These are phyloP conservation scores for Tricholoma terreum DNA, from an alignment of 768 basidiomycete genomes.

Conservation along the genomic window DNA sequence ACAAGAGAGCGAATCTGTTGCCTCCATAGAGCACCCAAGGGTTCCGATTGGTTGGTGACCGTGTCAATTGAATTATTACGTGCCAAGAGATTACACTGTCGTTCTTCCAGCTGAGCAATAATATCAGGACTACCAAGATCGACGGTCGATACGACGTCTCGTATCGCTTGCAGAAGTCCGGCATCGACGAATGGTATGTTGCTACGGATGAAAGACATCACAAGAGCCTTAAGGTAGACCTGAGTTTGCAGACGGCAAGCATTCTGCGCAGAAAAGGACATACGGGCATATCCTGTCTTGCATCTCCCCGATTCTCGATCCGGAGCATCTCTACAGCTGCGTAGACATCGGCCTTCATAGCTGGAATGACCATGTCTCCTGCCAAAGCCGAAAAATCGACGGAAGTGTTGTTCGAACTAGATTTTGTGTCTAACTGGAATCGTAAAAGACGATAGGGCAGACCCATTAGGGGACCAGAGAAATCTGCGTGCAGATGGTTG, in stretches of 20 bases:
- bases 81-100: background rate
- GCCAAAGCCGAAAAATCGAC: slow-evolving; percentile 29
- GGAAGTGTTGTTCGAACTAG: slow-evolving; percentile 34
- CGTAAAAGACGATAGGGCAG: slow-evolving; percentile 40
- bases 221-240: slow-evolving; percentile 20
- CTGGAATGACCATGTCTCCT: slow-evolving; percentile 16
- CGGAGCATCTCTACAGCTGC: slow-evolving; percentile 38
- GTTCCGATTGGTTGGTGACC: background rate
- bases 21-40: slow-evolving; percentile 28
- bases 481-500: slow-evolving; percentile 23
- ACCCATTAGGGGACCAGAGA: slow-evolving; percentile 30
- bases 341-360: slow-evolving; percentile 29
- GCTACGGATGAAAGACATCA: slow-evolving; percentile 26
- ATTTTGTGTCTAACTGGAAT: slow-evolving; percentile 43
- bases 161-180: slow-evolving; percentile 15
- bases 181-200: slow-evolving; percentile 22
- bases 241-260: background rate
- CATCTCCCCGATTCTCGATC: slow-evolving; percentile 20
- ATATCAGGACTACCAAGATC: slow-evolving; percentile 17
- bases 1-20: slow-evolving; percentile 29
- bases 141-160: slow-evolving; percentile 17
- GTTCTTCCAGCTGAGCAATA: slow-evolving; percentile 10
- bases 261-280: slow-evolving; percentile 7
- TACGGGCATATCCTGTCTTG: slow-evolving; percentile 31
- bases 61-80: background rate